Evolutionary conservation across 768 basidiomycete species (phyloP), one percentile per base, ranked within the genome.

Genomic region (Tremella fuciformis): DNA sequence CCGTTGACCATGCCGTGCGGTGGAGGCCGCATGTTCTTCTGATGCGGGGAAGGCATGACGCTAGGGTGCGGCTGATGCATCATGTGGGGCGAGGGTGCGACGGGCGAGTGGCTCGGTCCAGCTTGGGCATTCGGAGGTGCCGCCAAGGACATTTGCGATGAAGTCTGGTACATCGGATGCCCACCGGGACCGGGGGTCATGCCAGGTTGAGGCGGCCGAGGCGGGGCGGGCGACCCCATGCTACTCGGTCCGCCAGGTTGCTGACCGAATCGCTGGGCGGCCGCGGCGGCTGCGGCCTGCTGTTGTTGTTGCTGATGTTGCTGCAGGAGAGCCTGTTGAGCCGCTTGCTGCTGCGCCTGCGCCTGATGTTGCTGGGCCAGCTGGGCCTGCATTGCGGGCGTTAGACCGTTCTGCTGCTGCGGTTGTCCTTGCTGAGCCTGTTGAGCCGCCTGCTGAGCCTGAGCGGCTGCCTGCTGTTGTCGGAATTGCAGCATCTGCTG

Each of bases 11-110:
- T 58, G n/a, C 18, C 37, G 11, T 63, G 70, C 2, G 71, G 68
- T 11, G 65, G 67, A 2, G 69, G 69, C 24, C 67, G 57, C 65
- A 67, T 65, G 19, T 58, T 60, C 39, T 66, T 67, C 49, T 57
- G 55, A 50, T 70, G 71, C 8, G 71, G 71, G 3, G 71, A 73
- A 18, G 71, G 71, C 59, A 64, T 63, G 42, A 63, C 56, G 21
- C 49, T 25, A 3, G 62, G 63, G 52, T 63, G 70, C 21, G 60
- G 67, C 48, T 70, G 66, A 13, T 68, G 68, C 66, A 73, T 66
- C 58, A 65, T 59, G 44, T 68, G 71, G 13, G 66, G 68, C 7
- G 66, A 66, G 15, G 71, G 69, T 6, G 55, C 50, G 11, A 68
- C 40, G 16, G 69, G 69, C 2, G 69, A 67, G 25, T 60, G 65